Evolutionary conservation across 2,329 filamentous ascomycete genomes (phyloP), one percentile per base, ranked within the genome.

Genomic region (Cyphellophora attinorum): DNA sequence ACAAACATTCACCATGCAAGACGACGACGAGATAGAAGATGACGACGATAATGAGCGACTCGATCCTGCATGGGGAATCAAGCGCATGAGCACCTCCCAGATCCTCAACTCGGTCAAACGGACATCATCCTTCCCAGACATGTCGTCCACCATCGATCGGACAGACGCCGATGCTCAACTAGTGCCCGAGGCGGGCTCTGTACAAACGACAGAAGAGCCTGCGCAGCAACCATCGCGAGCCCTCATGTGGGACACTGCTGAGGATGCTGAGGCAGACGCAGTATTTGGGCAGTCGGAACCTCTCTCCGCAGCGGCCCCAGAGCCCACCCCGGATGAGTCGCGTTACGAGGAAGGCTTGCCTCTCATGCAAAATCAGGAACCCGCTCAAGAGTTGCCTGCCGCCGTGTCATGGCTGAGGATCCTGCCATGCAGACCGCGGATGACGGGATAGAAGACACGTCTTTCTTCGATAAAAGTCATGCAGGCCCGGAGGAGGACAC

Each of bases 41-140:
- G 42, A 48, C 8, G 38, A 46, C 13, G 45, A 42, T 17, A 32
- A 38, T 21, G 38, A 46, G 19, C 37, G 41, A 27, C 27, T 49
- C 8, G 47, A 50, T 42, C 46, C 47, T 14, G 42, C 46, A 16
- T 47, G 44, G 44, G 42, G 46, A 18, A 46, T 50, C 13, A 40
- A 37, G 12, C 44, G 46, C 4, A 33, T 30, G 5, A 42, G 49
- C 15, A 39, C 44, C 10, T 19, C 37, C 5, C 40, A 44, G 12
- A 39, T 50, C 16, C 40, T 50, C 14, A 37, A 39, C 21, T 25
- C 21, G 3, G 42, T 47, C 14, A 34, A 42, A 19, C 46, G 47
- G 18, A 42, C 46, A 11, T 30, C 42, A 15, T 49, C 46, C 4
- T 50, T 50, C 32, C 47, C 47, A 5, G 32, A 31, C 11, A 31